These are phyloP conservation scores for Cubamyces lactineus DNA, from an alignment of 768 basidiomycete genomes.

Conservation along the genomic window DNA sequence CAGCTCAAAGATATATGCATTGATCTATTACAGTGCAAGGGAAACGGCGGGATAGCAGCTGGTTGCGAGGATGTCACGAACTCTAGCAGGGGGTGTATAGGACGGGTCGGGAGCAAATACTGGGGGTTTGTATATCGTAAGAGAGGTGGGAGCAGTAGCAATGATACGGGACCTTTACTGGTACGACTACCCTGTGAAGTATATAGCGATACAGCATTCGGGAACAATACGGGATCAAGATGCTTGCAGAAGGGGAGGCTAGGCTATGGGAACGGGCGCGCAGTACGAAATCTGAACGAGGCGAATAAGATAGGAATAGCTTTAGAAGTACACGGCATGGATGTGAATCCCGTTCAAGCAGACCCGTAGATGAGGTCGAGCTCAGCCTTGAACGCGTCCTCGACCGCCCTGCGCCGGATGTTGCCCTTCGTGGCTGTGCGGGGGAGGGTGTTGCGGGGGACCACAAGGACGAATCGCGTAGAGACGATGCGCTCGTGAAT, in stretches of 20 bases:
- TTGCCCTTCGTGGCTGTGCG: slow-evolving; percentile 83
- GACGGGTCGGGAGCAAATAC: too few relatives aligned
- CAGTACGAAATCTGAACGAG: too few relatives aligned
- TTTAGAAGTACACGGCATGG: slow-evolving; percentile 1
- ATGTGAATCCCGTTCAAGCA: background rate
- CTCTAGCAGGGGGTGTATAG: too few relatives aligned
- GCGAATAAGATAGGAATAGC: slow-evolving; percentile 16
- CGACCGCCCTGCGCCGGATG: slow-evolving; percentile 75
- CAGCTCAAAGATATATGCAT: slow-evolving; percentile 5
- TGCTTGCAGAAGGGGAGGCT: background rate
- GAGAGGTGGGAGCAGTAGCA: too few relatives aligned
- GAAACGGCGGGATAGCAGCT: too few relatives aligned
- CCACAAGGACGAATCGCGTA: slow-evolving; percentile 68
- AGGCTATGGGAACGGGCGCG: too few relatives aligned
- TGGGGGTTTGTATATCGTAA: too few relatives aligned
- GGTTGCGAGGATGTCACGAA: too few relatives aligned
- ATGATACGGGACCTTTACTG: background rate
- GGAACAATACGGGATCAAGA: background rate
- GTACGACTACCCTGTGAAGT: background rate
- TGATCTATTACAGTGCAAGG: background rate
- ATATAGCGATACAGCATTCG: slow-evolving; percentile 2
- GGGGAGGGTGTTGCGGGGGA: slow-evolving; percentile 65
- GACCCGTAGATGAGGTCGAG: slow-evolving; percentile 61
- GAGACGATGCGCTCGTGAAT: slow-evolving; percentile 77
- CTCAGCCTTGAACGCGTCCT: slow-evolving; percentile 59